Evolutionary conservation across 1,139 yeast genomes (phyloP), one percentile per base, ranked within the genome.

Genomic region (Hyphopichia fennica): DNA sequence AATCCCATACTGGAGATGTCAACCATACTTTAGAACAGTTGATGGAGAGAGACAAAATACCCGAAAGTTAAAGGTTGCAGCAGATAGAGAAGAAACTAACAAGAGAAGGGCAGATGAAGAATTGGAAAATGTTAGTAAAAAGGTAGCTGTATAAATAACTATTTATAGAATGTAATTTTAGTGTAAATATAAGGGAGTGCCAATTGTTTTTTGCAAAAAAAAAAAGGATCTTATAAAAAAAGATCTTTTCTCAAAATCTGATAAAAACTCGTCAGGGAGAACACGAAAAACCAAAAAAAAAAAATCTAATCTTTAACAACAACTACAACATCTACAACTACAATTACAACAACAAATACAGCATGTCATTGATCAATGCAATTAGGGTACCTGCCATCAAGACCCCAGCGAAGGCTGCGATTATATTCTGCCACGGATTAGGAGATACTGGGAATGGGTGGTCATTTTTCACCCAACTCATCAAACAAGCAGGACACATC

Each of bases 1-100:
- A 6, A 80, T 93, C n/a, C 99, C 99, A 2, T 91, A 86, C 62
- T 93, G 99, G 98, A 76, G 99, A 53, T 83, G 96, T 50, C 99
- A 93, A 64, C 99, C 99, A 1, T 87, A 88, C 60, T 90, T 95
- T 69, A 76, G 99, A 50, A 82, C 84, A 8, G 95, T 88, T 1
- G 77, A 87, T 58, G 96, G 96, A 25, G 73, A 70, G 43, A 72
- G 69, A 49, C 76, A 71, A 45, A 73, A 71, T 47, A 63, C 71
- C 0, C 57, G 76, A 30, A 54, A 57, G n/a, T 59, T 73, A 39
- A 63, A 69, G 43, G 66, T 72, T 23, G 78, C 79, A 2, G 73
- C 72, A n/a, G 4, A 5, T 23, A 35, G 15, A 45, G 14, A 35
- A 42, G 28, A 39, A 10, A 15, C 29, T 17, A 15, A 15, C 14